These are phyloP conservation scores for Nothophaeocryptopus gaeumannii DNA, from an alignment of 2,329 filamentous ascomycete genomes.

Conservation along the genomic window DNA sequence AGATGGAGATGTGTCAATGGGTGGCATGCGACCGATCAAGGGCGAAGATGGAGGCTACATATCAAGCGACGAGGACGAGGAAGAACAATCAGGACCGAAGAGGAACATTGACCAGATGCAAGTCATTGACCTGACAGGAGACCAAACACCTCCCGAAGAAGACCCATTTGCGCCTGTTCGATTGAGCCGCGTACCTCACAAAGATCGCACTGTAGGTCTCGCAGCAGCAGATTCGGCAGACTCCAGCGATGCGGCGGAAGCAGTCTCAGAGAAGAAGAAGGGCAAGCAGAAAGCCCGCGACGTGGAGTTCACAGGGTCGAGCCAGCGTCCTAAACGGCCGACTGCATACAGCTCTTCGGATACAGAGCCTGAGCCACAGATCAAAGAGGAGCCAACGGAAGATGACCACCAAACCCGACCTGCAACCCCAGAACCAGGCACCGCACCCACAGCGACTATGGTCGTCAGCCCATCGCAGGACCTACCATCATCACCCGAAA, in stretches of 20 bases:
- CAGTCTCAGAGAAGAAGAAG: conserved; percentile 30
- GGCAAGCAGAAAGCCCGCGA: conserved; percentile 42
- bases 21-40: conserved; percentile 25
- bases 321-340: conserved; percentile 43
- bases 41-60: conserved; percentile 41
- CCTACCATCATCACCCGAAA: conserved; percentile 35
- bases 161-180: conserved; percentile 51
- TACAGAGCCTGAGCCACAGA: conserved; percentile 35
- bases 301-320: conserved; percentile 42
- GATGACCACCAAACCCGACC: conserved; percentile 38
- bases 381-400: conserved; percentile 56
- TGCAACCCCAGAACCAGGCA: conserved; percentile 20
- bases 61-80: conserved; percentile 52
- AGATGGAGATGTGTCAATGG: conserved; percentile 21
- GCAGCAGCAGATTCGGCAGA: conserved; percentile 33
- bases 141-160: conserved; percentile 32
- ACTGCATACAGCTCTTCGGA: conserved; percentile 39
- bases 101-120: conserved; percentile 59
- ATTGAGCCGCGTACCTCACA: conserved; percentile 55
- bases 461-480: conserved; percentile 31
- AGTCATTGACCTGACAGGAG: conserved; percentile 54
- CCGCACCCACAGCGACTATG: conserved; percentile 9
- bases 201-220: conserved; percentile 53
- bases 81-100: conserved; percentile 45
- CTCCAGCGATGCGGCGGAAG: conserved; percentile 18